phyloP scores from a whole-genome alignment of 83 land plant genomes.

The Isoetes engelmannii region DNA sequence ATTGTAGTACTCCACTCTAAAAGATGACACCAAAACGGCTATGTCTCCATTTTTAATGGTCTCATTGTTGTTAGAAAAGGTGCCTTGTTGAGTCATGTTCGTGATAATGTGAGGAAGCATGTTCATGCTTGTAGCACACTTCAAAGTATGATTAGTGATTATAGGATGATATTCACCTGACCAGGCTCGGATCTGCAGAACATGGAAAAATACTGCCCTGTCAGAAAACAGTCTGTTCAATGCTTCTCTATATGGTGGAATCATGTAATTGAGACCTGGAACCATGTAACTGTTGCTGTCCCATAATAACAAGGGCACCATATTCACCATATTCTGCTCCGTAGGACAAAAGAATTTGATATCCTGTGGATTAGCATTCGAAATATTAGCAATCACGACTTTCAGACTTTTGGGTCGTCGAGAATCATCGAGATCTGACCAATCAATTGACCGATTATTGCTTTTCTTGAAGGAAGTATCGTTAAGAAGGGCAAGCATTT shows the following conservation, averaged over 20 bases:
- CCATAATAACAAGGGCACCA: slow-evolving; percentile 3
- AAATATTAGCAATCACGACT: too few species aligned
- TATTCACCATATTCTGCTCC: slow-evolving; percentile 6
- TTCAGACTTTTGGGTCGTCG: too few species aligned
- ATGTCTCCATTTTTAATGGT: too few species aligned
- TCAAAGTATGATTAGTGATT: slow-evolving; percentile 1
- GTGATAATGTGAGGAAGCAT: slow-evolving; percentile 9
- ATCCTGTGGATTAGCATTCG: too few species aligned
- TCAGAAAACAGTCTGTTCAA: slow-evolving; percentile 12
- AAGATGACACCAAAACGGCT: neutral
- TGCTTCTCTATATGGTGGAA: neutral
- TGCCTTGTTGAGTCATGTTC: neutral
- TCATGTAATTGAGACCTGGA: slow-evolving; percentile 14
- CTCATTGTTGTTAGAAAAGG: neutral
- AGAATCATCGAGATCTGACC: too few species aligned
- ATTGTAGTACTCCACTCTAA: neutral
- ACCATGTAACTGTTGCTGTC: slow-evolving; percentile 10
- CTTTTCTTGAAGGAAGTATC: too few species aligned
- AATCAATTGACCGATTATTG: too few species aligned
- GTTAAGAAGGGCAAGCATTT: too few species aligned
- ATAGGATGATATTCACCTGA: neutral
- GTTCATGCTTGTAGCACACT: neutral
- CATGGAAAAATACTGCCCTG: slow-evolving; percentile 18
- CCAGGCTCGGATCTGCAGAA: slow-evolving; percentile 16
- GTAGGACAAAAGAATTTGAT: slow-evolving; percentile 17